Conservation (phyloP, 768 basidiomycete genomes). For the Clitopilus passeckerianus region DNA sequence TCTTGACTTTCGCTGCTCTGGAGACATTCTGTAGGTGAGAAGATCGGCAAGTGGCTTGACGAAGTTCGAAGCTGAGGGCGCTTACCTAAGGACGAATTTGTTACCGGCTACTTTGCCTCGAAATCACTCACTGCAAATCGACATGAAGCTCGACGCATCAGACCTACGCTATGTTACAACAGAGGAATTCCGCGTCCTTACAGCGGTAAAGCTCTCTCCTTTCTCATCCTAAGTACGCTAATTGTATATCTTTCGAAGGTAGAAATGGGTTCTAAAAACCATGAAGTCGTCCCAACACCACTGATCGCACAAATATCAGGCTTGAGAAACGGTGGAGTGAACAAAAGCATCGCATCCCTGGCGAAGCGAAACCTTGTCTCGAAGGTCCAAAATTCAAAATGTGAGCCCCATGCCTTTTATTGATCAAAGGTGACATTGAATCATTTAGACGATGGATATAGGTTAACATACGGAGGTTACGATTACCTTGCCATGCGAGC, state of each 20-base stretch:
- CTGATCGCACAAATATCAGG: conserved; percentile 92
- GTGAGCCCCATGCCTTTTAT: conserved; percentile 34
- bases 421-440: neutral
- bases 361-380: conserved; percentile 91
- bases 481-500: conserved; percentile 94
- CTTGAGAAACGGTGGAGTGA: conserved; percentile 88
- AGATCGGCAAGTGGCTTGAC: no score
- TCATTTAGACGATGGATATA: conserved; percentile 88
- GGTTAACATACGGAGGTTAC: conserved; percentile 97
- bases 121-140: conserved; percentile 6
- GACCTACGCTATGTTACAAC: conserved; percentile 89
- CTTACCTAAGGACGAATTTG: neutral
- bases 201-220: conserved; percentile 52
- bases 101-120: no score
- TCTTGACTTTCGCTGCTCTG: no score
- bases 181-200: conserved; percentile 94
- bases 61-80: no score
- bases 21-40: no score
- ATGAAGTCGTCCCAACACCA: conserved; percentile 87
- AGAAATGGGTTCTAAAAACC: conserved; percentile 98
- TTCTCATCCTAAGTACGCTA: no score
- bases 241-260: conserved; percentile 42
- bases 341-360: conserved; percentile 85
- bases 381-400: conserved; percentile 88
- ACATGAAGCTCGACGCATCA: conserved; percentile 91